Conservation (phyloP, 257 asterid species). For the Lavandula angustifolia region DNA sequence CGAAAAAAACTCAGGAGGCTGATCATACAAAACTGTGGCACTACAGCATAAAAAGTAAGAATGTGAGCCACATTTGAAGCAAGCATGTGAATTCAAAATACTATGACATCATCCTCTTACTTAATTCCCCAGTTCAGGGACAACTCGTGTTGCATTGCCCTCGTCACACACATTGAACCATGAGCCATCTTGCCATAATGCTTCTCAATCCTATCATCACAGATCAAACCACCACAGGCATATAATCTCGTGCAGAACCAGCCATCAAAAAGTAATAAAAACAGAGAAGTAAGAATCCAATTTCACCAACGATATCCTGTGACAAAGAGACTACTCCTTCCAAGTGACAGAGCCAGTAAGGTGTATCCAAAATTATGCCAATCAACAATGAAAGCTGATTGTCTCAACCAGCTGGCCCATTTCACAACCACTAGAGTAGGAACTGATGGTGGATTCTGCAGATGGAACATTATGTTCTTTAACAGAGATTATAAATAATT, state of each 20-base stretch:
- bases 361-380: slow-evolving; percentile 99
- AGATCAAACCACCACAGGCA: slow-evolving; percentile 27
- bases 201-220: slow-evolving; percentile 78
- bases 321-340: slow-evolving; percentile 81
- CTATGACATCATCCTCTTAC: slow-evolving; percentile 47
- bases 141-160: slow-evolving; percentile 96
- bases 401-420: slow-evolving; percentile 85
- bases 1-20: slow-evolving; percentile 93
- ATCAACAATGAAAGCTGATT: slow-evolving; percentile 71
- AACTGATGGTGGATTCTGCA: slow-evolving; percentile 98
- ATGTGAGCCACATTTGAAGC: slow-evolving; percentile 19
- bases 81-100: slow-evolving; percentile 19
- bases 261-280: slow-evolving; percentile 18
- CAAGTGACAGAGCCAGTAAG: slow-evolving; percentile 78
- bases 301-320: slow-evolving; percentile 71
- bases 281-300: slow-evolving; percentile 22
- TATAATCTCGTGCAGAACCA: slow-evolving; percentile 23
- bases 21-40: slow-evolving; percentile 91
- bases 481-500: slow-evolving; percentile 13
- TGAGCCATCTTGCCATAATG: slow-evolving; percentile 80
- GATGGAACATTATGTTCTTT: slow-evolving; percentile 28
- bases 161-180: slow-evolving; percentile 95
- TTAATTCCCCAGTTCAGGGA: slow-evolving; percentile 89
- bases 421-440: slow-evolving; percentile 93
- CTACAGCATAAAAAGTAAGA: slow-evolving; percentile 38